phyloP scores from a whole-genome alignment of 352 stramenopile genomes.

The Phytophthora boehmeriae region DNA sequence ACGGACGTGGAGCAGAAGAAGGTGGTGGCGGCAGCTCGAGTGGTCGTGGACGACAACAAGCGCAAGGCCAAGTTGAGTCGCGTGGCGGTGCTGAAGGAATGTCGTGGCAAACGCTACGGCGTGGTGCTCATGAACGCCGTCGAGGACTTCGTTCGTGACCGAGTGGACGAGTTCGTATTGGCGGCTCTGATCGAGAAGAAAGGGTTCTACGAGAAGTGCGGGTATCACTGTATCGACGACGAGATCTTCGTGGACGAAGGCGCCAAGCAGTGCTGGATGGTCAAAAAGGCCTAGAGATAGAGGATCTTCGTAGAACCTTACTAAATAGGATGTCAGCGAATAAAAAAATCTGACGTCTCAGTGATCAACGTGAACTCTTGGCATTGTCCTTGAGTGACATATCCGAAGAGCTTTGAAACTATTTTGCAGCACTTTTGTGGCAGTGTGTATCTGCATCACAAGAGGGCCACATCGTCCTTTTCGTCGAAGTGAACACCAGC shows the following conservation, averaged over 20 bases:
- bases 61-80: constrained; percentile 58
- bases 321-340: no score
- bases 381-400: constrained; percentile 27
- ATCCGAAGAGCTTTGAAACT: constrained; percentile 36
- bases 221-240: constrained; percentile 29
- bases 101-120: constrained; percentile 56
- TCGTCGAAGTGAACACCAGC: constrained; percentile 41
- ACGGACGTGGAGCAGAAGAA: constrained; percentile 53
- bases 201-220: constrained; percentile 38
- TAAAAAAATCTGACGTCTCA: no score
- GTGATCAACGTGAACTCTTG: no score
- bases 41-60: constrained; percentile 33
- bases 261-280: constrained; percentile 37
- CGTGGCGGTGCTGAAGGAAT: constrained; percentile 57
- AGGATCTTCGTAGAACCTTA: no score
- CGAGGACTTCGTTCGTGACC: constrained; percentile 36
- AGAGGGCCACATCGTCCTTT: constrained; percentile 38
- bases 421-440: constrained; percentile 46
- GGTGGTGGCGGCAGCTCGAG: constrained; percentile 54
- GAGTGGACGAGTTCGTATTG: constrained; percentile 40
- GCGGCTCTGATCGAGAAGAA: constrained; percentile 42
- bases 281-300: constrained; percentile 9
- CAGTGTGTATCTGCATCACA: constrained; percentile 34
- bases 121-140: constrained; percentile 44
- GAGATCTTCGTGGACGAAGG: constrained; percentile 37